Evolutionary conservation across 768 basidiomycete genomes (phyloP), one percentile per base, ranked within the genome.

Genomic region (Kwoniella bestiolae): DNA sequence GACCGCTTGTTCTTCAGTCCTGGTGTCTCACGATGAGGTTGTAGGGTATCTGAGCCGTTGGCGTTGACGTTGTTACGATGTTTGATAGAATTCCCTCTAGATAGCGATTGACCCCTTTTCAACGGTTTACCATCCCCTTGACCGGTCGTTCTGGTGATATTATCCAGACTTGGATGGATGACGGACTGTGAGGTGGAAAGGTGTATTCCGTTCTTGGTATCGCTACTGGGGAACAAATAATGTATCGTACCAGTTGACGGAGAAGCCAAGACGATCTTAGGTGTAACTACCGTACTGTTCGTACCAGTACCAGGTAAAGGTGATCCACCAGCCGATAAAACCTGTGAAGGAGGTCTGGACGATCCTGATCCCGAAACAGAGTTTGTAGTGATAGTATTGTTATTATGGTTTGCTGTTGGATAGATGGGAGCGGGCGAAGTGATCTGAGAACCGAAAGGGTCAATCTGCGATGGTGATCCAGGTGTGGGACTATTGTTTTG

Each of bases 241-340:
- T 74, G 73, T 3, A 74, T 69, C 16, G 70, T 71, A 5, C 65
- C 65, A 4, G 70, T 66, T 5, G 67, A 67, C 5, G 70, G 70
- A 12, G 62, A 65, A 21, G 72, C 72, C n/a, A 73, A 29, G 14
- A 71, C 57, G 58, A 74, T 71, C 26, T 61, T 65, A 5, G 66
- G 69, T 35, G 69, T 67, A n/a, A 65, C 57, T 5, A 56, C 50
- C 16, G 16, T 14, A 26, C n/a, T 55, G 11, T 2, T 52, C 9
- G 38, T 28, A 29, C 32, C 41, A 5, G 38, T 28, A 29, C 32
- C 41, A 5, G 59, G 31, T 41, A 59, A 31, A 8, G 68, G 62
- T 18, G 60, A 46, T 29, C 34, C 41, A 31, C 34, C 62, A 12
- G 55, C n/a, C 2, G 62, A 68, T 16, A 58, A 28, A 34, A 51